These are phyloP conservation scores for Kondoa subrosea DNA, from an alignment of 768 basidiomycete species.

Conservation along the genomic window DNA sequence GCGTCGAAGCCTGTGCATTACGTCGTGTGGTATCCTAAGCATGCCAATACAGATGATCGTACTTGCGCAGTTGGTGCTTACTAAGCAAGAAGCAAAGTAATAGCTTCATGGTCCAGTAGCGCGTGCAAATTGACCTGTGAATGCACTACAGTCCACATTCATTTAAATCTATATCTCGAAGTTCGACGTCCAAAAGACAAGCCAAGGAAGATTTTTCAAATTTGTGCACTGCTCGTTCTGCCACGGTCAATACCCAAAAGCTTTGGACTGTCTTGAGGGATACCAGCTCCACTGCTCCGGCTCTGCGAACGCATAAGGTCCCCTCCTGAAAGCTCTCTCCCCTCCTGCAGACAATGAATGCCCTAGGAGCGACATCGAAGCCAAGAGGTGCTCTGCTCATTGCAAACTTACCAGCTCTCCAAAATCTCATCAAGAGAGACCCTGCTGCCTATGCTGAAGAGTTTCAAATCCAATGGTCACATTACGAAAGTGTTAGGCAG, in stretches of 20 bases:
- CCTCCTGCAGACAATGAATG: background rate
- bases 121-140: too few species aligned
- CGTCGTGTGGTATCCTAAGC: background rate
- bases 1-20: background rate
- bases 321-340: background rate
- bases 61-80: too few species aligned
- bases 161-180: too few species aligned
- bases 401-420: slow-evolving; percentile 80
- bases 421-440: slow-evolving; percentile 92
- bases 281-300: too few species aligned
- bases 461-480: slow-evolving; percentile 89
- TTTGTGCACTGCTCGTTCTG: background rate
- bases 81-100: background rate
- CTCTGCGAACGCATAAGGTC: background rate
- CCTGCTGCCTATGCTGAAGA: slow-evolving; percentile 81
- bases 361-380: background rate
- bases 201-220: too few species aligned
- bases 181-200: too few species aligned
- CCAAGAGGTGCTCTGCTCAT: slow-evolving; percentile 43
- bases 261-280: background rate
- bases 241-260: background rate
- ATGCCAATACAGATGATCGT: background rate
- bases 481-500: slow-evolving; percentile 71
- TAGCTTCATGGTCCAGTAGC: too few species aligned
- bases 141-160: too few species aligned